Conservation (phyloP, 345 rosid species). For the Turnera subulata region DNA sequence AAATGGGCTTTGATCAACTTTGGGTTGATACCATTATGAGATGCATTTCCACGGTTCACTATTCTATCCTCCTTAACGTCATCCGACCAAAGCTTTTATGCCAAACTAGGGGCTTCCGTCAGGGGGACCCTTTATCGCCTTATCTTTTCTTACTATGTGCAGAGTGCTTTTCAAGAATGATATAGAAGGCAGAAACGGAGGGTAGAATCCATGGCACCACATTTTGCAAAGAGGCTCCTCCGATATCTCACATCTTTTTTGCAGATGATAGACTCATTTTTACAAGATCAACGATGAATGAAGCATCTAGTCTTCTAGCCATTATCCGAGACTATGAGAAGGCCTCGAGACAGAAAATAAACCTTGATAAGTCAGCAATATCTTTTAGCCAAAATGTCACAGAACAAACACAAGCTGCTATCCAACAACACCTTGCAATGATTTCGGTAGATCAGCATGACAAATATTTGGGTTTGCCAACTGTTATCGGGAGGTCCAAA, state of each 20-base stretch:
- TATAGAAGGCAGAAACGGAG: neutral
- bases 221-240: neutral
- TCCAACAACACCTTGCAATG: neutral
- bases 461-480: neutral
- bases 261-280: neutral
- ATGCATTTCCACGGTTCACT: neutral
- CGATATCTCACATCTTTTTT: neutral
- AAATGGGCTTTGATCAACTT: neutral
- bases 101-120: neutral
- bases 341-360: too few relatives aligned
- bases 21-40: neutral
- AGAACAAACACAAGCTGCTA: too few relatives aligned
- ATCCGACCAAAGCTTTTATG: neutral
- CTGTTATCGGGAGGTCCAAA: neutral
- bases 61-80: neutral
- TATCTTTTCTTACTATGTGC: neutral
- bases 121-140: neutral
- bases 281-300: neutral
- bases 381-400: too few relatives aligned
- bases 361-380: too few relatives aligned
- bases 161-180: neutral
- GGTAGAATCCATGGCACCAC: neutral
- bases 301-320: neutral
- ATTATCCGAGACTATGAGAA: too few relatives aligned
- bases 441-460: neutral